These are phyloP conservation scores for Ogataea degrootiae DNA, from an alignment of 805 yeast genomes.

Conservation along the genomic window DNA sequence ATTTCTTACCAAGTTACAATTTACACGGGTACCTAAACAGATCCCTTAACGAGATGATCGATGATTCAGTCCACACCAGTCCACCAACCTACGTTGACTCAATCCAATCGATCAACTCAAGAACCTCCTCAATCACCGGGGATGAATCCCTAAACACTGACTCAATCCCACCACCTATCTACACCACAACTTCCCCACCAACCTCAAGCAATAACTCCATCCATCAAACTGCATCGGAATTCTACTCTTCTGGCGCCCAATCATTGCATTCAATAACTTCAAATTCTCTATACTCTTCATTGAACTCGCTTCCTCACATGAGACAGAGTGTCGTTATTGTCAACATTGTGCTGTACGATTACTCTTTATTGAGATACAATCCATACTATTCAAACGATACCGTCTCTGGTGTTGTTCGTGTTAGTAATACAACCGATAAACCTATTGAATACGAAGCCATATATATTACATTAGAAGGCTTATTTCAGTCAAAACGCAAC, in stretches of 20 bases:
- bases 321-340: conserved; percentile 20
- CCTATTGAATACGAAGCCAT: conserved; percentile 39
- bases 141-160: no score
- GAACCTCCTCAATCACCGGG: no score
- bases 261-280: no score
- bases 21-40: conserved; percentile 14
- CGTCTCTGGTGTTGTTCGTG: conserved; percentile 10
- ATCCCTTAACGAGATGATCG: conserved; percentile 8
- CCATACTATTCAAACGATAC: conserved; percentile 13
- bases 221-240: no score
- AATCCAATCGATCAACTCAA: background rate
- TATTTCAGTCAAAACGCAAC: conserved; percentile 20
- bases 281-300: background rate
- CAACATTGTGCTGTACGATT: conserved; percentile 25
- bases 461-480: conserved; percentile 41
- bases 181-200: no score
- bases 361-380: conserved; percentile 4
- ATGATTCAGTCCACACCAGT: conserved; percentile 2
- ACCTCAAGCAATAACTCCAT: no score
- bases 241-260: no score
- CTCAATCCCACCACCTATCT: no score
- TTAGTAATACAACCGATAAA: conserved; percentile 8
- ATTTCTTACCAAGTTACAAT: conserved; percentile 18
- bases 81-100: conserved; percentile 10
- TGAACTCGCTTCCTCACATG: conserved; percentile 3